A percentile compares a stretch with the other conserved stretches of the same genome.
phyloP scores from a whole-genome alignment of 805 yeast species.

The Vanderwaltozyma tropicalis region DNA sequence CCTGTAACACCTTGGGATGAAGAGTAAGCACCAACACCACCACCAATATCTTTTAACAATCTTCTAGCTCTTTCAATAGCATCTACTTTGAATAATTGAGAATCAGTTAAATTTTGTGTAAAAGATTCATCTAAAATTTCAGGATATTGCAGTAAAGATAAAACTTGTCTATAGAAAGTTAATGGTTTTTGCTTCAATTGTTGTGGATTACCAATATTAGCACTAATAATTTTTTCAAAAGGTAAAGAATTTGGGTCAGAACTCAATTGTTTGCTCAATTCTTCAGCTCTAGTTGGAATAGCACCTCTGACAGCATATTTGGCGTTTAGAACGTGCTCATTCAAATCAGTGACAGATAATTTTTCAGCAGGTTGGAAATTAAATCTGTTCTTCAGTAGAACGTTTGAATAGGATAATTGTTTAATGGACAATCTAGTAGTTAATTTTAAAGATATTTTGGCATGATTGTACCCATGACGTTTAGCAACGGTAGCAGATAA shows the following conservation, averaged over 20 bases:
- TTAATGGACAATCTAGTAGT: not conserved
- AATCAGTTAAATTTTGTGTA: constrained; percentile 3
- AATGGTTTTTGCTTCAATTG: constrained; percentile 90
- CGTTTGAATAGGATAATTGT: not conserved
- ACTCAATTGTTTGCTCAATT: constrained; percentile 48
- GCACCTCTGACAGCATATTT: constrained; percentile 94
- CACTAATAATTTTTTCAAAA: constrained; percentile 67
- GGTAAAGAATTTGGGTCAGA: constrained; percentile 56
- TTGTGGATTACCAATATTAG: constrained; percentile 97
- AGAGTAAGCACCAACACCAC: constrained; percentile 92
- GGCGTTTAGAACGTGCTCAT: constrained; percentile 68
- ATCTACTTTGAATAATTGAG: constrained; percentile 44
- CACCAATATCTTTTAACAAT: constrained; percentile 48
- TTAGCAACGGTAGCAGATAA: not conserved
- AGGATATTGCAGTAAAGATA: constrained; percentile 81
- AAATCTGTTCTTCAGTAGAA: no score
- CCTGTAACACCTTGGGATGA: constrained; percentile 77
- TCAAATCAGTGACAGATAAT: constrained; percentile 45
- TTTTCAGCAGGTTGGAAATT: constrained; percentile 9
- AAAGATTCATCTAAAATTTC: constrained; percentile 35
- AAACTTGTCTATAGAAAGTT: constrained; percentile 89
- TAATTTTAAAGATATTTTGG: not conserved
- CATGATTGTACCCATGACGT: not conserved
- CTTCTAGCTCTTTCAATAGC: constrained; percentile 60
- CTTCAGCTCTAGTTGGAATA: constrained; percentile 90